phyloP scores from a whole-genome alignment of 345 rosid genomes.

The Noccaea bulbosa region DNA sequence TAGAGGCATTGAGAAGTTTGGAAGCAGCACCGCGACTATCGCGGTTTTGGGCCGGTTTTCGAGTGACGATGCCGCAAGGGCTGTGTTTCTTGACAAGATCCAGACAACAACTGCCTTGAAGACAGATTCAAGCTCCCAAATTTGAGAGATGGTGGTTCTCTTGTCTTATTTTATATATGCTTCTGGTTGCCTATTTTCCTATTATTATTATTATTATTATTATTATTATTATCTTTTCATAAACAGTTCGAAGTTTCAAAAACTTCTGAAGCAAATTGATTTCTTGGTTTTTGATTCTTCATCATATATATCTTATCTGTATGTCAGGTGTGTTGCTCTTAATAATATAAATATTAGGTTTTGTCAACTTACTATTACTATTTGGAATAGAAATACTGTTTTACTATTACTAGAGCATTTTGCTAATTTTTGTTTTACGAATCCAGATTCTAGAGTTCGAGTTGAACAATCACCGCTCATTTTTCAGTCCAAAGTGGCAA shows the following conservation, averaged over 20 bases:
- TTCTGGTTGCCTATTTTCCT: neutral
- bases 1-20: constrained; percentile 90
- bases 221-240: neutral
- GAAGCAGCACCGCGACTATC: constrained; percentile 85
- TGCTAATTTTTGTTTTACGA: too few species aligned
- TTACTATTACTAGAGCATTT: too few species aligned
- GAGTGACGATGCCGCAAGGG: constrained; percentile 58
- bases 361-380: too few species aligned
- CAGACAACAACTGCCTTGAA: constrained; percentile 39
- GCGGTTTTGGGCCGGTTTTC: constrained; percentile 86
- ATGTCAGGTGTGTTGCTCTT: constrained; percentile 5
- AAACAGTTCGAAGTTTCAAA: constrained; percentile 6
- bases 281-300: constrained; percentile 28
- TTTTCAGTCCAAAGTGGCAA: too few species aligned
- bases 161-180: constrained; percentile 9
- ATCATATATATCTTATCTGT: neutral
- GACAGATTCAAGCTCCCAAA: constrained; percentile 26
- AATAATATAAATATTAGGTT: neutral
- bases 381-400: too few species aligned
- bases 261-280: constrained; percentile 24
- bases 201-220: neutral
- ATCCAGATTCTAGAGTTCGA: too few species aligned
- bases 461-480: too few species aligned
- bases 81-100: constrained; percentile 63
- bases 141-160: constrained; percentile 17